Evolutionary conservation across 2,329 filamentous ascomycete species (phyloP).

Genomic region (Ophiostoma angusticollis): DNA sequence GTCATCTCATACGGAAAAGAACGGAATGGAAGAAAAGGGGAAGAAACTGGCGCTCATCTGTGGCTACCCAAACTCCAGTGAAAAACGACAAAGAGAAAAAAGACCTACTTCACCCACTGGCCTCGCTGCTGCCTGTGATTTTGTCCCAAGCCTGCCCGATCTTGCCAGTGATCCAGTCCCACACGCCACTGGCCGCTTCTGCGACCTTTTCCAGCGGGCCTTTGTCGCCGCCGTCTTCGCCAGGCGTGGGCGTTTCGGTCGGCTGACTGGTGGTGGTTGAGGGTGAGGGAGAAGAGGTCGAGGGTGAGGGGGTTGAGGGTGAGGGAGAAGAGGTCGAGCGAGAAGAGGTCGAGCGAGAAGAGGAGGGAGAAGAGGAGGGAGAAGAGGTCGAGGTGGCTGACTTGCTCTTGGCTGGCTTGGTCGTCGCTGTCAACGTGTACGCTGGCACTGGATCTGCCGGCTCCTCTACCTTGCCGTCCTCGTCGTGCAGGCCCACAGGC

Average conservation of each 20-base stretch:
- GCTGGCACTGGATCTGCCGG: constrained; percentile 38
- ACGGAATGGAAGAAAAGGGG: background rate
- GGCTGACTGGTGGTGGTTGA: constrained; percentile 2
- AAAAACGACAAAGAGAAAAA: background rate
- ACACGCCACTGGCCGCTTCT: constrained; percentile 25
- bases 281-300: background rate
- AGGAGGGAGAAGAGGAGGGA: too few species aligned
- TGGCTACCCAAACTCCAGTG: too few species aligned
- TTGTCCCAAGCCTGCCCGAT: constrained; percentile 34
- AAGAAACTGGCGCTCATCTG: too few species aligned
- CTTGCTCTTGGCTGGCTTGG: constrained; percentile 9
- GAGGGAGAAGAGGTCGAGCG: too few species aligned
- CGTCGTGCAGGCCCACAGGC: constrained; percentile 48
- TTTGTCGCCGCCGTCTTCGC: constrained; percentile 7
- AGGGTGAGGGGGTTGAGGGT: too few species aligned
- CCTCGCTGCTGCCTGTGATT: constrained; percentile 20
- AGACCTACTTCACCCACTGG: too few species aligned
- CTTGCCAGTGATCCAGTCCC: constrained; percentile 40
- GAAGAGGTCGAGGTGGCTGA: too few species aligned
- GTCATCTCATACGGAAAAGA: background rate
- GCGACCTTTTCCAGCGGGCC: constrained; percentile 20
- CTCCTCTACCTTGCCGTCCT: constrained; percentile 33
- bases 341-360: too few species aligned
- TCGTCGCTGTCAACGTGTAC: constrained; percentile 13
- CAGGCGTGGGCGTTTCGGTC: constrained; percentile 10